Evolutionary conservation across 1,284 basidiomycete genomes (phyloP), one percentile per base, ranked within the genome.

Genomic region (Pseudozyma sp.): DNA sequence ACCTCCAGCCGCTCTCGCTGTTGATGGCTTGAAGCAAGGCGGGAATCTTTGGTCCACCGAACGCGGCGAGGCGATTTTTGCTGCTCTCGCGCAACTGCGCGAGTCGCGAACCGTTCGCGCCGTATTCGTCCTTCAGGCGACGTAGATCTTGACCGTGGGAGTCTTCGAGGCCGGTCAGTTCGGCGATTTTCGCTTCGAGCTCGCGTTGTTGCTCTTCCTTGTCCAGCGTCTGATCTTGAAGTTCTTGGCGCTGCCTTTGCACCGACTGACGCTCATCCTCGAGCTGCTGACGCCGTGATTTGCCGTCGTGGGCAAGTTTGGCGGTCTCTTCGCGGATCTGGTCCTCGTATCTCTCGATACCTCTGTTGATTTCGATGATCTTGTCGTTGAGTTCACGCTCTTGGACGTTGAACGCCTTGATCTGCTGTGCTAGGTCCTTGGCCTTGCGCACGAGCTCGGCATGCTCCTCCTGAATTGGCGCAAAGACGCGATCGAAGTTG

Each of bases 291-390:
- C 69, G 68, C 24, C 51, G 62, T 16, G 68, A 67, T 42, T 68
- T 55, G 30, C 86, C 70, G 31, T 77, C 77, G 19, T 84, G 81
- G 10, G 77, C 77, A 16, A 78, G 73, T 43, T 77, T 76, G 16
- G 67, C 72, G n/a, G 67, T 67, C 54, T 80, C 81, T 13, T 66
- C 69, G 14, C 78, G 84, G 51, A 94, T 92, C 57, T 88, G 86
- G 11, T 79, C 70, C 5, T 90, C 85, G 59, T 43, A 88, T 86
- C 0, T 87, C 86, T 85, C 80, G 59, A 93, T 90, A 33, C 63
- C 56, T 19, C 49, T 61, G 64, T 77, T 74, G 48, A 81, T 40
- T n/a, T 69, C 71, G 52, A 61, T 63, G 45, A 76, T 74, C 51
- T 65, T 71, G 34, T 74, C 69, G 52, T 69, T 75, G 42, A 78